Base-by-base conservation (phyloP, 805 yeast genomes). In the Saccharomycopsis sp. region DNA sequence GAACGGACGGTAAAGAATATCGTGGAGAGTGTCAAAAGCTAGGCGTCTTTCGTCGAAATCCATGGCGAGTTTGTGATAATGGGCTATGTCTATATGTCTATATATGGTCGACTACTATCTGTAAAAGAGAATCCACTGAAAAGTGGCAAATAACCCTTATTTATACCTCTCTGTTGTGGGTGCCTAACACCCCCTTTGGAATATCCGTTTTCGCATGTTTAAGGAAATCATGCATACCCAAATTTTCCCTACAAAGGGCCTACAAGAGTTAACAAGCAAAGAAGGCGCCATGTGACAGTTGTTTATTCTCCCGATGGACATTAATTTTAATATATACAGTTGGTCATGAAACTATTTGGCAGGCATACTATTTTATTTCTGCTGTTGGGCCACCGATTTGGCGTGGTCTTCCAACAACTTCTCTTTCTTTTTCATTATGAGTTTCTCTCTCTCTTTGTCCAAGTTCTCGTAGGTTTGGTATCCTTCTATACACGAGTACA, bases 401-500 rank as follows among this genome's bases (percentile, higher is more conserved):
- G 38, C 49, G 22, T 44, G 49, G 22, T n/a, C 19, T 17, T 44
- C 44, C 17, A 23, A 47, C 60, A 71, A 62, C 60, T 68, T 70
- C 61, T 71, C 74, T 44, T 75, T 72, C 67, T 87, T 89, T 64
- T 82, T 83, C 57, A 78, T 71, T 47, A 89, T 83, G 61, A 83
- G 75, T 55, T 79, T 71, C 64, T 86, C 90, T 64, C 90, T 76
- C 67, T 88, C 89, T 52, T 74, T 76, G 69, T 89, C 96, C 58
- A 87, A 78, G 64, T 78, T 85, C 64, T 83, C 81, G 62, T 81
- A 80, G 52, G 76, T 76, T 70, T 87, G 90, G 63, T 80, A 81
- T 22, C 75, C 71, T 20, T 77, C 70, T 53, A 89, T 82, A 71
- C 97, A 89, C 5, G 73, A 79, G 64, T 80, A 75, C 81, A 87